Conservation (phyloP, 805 yeast species). For the Starmerella etchellsii region DNA sequence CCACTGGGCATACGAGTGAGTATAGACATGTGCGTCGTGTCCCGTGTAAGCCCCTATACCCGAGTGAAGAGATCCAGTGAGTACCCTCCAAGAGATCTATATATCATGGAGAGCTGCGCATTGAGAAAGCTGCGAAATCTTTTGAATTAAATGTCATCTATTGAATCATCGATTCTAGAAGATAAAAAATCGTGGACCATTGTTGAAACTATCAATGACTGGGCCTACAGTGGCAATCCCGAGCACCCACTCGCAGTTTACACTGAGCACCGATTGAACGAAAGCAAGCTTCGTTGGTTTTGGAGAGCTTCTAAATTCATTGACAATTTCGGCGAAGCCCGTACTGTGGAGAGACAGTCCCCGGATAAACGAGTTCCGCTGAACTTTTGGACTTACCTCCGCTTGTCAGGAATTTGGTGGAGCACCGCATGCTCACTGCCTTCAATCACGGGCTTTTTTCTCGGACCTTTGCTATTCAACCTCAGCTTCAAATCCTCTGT, state of each 20-base stretch:
- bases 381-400: constrained; percentile 15
- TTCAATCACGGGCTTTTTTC: constrained; percentile 70
- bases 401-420: constrained; percentile 66
- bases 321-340: constrained; percentile 50
- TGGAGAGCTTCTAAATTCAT: constrained; percentile 24
- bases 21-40: too few relatives aligned
- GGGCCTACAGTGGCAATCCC: too few relatives aligned
- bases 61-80: too few relatives aligned
- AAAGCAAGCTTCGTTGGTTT: constrained; percentile 18
- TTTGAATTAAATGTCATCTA: too few relatives aligned
- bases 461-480: constrained; percentile 61
- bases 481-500: constrained; percentile 55
- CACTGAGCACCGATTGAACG: constrained; percentile 11
- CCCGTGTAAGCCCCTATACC: too few relatives aligned
- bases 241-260: constrained; percentile 8
- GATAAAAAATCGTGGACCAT: too few relatives aligned
- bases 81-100: too few relatives aligned
- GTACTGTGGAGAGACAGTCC: constrained; percentile 65
- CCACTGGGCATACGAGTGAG: too few relatives aligned
- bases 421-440: constrained; percentile 81
- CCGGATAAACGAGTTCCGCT: constrained; percentile 43
- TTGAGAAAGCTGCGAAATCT: too few relatives aligned
- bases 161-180: too few relatives aligned
- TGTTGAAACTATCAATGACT: too few relatives aligned
- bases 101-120: background rate